Evolutionary conservation across 2,329 filamentous ascomycete species (phyloP).

Genomic region (Lomentospora prolificans): DNA sequence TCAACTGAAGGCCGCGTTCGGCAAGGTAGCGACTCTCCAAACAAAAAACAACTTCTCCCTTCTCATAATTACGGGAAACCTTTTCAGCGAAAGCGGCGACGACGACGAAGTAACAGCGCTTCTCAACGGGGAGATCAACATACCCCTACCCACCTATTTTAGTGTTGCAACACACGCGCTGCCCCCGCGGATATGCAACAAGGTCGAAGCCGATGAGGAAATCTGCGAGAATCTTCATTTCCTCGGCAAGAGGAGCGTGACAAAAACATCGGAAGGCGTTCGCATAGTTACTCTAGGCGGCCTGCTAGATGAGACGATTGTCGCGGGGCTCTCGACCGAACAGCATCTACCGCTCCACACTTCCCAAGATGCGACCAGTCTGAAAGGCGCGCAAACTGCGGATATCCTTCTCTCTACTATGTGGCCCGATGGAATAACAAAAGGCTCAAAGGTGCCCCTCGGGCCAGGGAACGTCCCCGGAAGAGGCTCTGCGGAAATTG

Average conservation of each 20-base stretch:
- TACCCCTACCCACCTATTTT: constrained; percentile 86
- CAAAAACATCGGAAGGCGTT: constrained; percentile 83
- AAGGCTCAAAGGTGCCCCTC: constrained; percentile 54
- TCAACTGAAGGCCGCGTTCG: constrained; percentile 63
- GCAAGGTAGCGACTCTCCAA: constrained; percentile 72
- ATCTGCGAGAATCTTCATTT: constrained; percentile 88
- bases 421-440: constrained; percentile 70
- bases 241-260: constrained; percentile 74
- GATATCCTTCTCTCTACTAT: constrained; percentile 82
- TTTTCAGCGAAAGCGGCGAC: constrained; percentile 59
- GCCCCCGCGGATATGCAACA: constrained; percentile 60
- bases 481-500: constrained; percentile 52
- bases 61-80: constrained; percentile 72
- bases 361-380: constrained; percentile 61
- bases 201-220: constrained; percentile 61
- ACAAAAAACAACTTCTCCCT: constrained; percentile 82
- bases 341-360: constrained; percentile 71
- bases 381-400: constrained; percentile 66
- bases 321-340: constrained; percentile 56
- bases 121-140: constrained; percentile 58
- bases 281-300: constrained; percentile 83
- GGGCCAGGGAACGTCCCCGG: constrained; percentile 12
- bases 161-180: constrained; percentile 66
- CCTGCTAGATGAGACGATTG: constrained; percentile 49
- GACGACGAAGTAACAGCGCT: constrained; percentile 41